These are phyloP conservation scores for Pichia sp. DNA, from an alignment of 1,139 yeast species.

Conservation along the genomic window DNA sequence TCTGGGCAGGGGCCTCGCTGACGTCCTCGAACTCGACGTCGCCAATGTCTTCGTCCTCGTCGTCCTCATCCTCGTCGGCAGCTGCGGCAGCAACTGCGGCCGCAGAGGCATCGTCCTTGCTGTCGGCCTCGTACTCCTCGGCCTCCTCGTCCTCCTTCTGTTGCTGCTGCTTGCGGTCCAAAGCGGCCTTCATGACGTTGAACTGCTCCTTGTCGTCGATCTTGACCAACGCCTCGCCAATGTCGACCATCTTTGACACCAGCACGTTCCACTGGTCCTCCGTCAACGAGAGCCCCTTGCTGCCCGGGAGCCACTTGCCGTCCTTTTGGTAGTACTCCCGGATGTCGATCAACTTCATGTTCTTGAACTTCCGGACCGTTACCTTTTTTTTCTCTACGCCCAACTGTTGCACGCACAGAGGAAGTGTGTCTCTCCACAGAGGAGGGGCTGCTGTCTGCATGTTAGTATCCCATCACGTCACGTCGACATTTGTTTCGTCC, in stretches of 20 bases:
- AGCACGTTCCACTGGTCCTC: conserved; percentile 63
- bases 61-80: conserved; percentile 12
- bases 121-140: conserved; percentile 13
- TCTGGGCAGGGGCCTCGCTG: conserved; percentile 16
- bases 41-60: conserved; percentile 20
- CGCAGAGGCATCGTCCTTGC: conserved; percentile 19
- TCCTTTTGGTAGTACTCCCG: conserved; percentile 73
- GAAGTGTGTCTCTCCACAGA: background rate
- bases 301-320: conserved; percentile 66
- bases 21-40: conserved; percentile 24
- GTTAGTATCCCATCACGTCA: conserved; percentile 1
- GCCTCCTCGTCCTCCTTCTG: conserved; percentile 13
- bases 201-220: conserved; percentile 36
- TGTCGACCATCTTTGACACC: conserved; percentile 47
- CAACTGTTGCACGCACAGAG: conserved; percentile 33
- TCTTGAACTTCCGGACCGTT: conserved; percentile 66
- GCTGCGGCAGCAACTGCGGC: background rate
- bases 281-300: conserved; percentile 78
- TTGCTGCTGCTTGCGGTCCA: conserved; percentile 31
- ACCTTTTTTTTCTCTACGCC: conserved; percentile 64
- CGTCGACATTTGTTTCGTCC: background rate
- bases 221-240: conserved; percentile 54
- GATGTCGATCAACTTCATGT: conserved; percentile 64
- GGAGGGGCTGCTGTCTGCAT: background rate
- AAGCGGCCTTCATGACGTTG: conserved; percentile 10